Evolutionary conservation across 208 protist genomes (phyloP), one percentile per base, ranked within the genome.

Genomic region (Acanthamoeba triangularis): DNA sequence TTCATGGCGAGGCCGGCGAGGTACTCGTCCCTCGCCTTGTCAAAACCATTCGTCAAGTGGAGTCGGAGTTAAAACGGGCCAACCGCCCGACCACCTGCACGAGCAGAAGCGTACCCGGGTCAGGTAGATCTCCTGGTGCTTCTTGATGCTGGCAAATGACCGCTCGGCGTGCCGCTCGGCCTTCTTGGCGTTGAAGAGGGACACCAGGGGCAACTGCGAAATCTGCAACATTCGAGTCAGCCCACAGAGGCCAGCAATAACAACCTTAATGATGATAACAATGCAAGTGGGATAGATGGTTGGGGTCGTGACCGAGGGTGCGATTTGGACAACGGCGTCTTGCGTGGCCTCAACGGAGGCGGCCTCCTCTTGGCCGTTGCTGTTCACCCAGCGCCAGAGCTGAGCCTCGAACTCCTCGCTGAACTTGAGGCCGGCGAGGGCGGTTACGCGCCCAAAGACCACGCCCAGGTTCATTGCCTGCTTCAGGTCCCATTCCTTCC

Each of bases 11-110:
- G 88, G 16, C 30, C 88, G 3, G 72, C 30, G 7, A 93, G 16
- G 30, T 93, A 93, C 63, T 93, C 52, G 72, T 93, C 88, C 35
- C 67, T 74, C 41, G 88, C 88, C 88, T n/a, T n/a, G n/a, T n/a
- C n/a, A n/a, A n/a, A n/a, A n/a, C n/a, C n/a, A n/a, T n/a, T n/a
- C n/a, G n/a, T n/a, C n/a, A n/a, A n/a, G n/a, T n/a, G n/a, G n/a
- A n/a, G n/a, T n/a, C n/a, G n/a, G n/a, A n/a, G n/a, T n/a, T n/a
- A n/a, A n/a, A n/a, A n/a, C n/a, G n/a, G n/a, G n/a, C n/a, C n/a
- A n/a, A 28, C 54, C 20, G 25, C 54, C 4, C n/a, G n/a, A n/a
- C n/a, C n/a, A n/a, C n/a, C 18, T 1, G 18, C 52, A 10, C 14
- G 18, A 61, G 54, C 23, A 10, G 10, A 11, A 74, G 33, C 28